These are phyloP conservation scores for Aureobasidium subglaciale DNA, from an alignment of 2,329 filamentous ascomycete species.

Conservation along the genomic window DNA sequence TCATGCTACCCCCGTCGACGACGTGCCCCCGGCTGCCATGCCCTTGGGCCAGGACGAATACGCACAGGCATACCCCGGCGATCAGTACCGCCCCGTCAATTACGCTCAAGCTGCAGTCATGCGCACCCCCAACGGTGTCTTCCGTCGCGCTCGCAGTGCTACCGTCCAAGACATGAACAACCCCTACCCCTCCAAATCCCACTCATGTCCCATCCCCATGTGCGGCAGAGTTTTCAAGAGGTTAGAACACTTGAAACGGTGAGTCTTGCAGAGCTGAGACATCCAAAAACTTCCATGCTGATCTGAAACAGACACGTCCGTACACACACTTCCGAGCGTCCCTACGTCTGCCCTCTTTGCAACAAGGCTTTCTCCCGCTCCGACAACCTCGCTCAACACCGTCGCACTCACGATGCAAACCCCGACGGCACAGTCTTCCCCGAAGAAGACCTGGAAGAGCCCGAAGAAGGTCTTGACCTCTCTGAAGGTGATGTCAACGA, in stretches of 20 bases:
- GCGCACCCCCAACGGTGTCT: slow-evolving; percentile 61
- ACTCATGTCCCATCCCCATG: slow-evolving; percentile 97
- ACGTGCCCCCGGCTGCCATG: slow-evolving; percentile 51
- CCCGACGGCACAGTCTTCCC: slow-evolving; percentile 54
- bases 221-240: slow-evolving; percentile 97
- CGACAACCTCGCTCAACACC: slow-evolving; percentile 95
- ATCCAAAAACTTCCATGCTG: background rate
- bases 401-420: slow-evolving; percentile 72
- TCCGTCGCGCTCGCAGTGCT: slow-evolving; percentile 84
- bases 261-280: slow-evolving; percentile 49
- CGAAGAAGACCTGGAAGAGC: slow-evolving; percentile 82
- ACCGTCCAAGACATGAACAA: slow-evolving; percentile 87
- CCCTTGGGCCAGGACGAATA: slow-evolving; percentile 36
- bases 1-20: slow-evolving; percentile 84
- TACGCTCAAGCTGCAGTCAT: slow-evolving; percentile 52
- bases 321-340: slow-evolving; percentile 98
- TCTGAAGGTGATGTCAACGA: slow-evolving; percentile 34
- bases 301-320: slow-evolving; percentile 74
- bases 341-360: slow-evolving; percentile 95
- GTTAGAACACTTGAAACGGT: slow-evolving; percentile 98
- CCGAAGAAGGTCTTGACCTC: slow-evolving; percentile 76
- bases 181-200: slow-evolving; percentile 94
- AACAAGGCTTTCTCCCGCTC: slow-evolving; percentile 98
- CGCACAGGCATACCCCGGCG: slow-evolving; percentile 32
- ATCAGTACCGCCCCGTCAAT: slow-evolving; percentile 35